Evolutionary conservation across 306 rosid species (phyloP), one percentile per base, ranked within the genome.

Genomic region (Ormosia emarginata): DNA sequence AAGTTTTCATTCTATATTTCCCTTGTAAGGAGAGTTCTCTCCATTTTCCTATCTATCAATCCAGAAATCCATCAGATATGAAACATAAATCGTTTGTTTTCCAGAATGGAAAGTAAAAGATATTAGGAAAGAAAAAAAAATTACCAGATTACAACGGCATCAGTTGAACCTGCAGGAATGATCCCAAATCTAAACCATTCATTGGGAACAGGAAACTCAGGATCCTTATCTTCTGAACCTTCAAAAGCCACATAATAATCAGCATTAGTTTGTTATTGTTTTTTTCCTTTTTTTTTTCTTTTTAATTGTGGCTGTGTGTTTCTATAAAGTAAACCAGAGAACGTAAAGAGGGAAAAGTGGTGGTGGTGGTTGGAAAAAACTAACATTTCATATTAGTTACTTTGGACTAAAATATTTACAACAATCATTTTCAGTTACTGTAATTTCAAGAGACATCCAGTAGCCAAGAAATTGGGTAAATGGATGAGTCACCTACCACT

Each of bases 131-230:
- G 43, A 52, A 77, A 73, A 71, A 82, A 74, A 74, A 33, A 56
- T 63, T 91, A 95, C 98, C 99, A 95, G 87, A 95, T 90, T 72
- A 95, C 99, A 78, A 93, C 87, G 86, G 98, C 97, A 62, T 95
- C 99, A 14, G 99, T 95, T 75, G 99, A 95, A 71, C 99, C 99
- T 2, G 99, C 90, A 65, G 99, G 98, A 88, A 93, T 95, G 82
- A 95, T 90, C 74, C 99, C 99, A 63, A 95, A 90, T 88, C 98
- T 89, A 81, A 93, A 93, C 75, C 82, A 40, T 81, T 86, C 84
- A 74, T 83, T 86, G n/a, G 90, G 88, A 86, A 89, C 53, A 56
- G 82, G 82, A 86, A 89, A 84, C 57, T 84, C 91, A 24, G 79
- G 76, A 84, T 89, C 97, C 75, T 79, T 88, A 71, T 82, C 95